Evolutionary conservation across 495 filamentous ascomycete species (phyloP), one percentile per base, ranked within the genome.

Genomic region (Penicillium alfredii): DNA sequence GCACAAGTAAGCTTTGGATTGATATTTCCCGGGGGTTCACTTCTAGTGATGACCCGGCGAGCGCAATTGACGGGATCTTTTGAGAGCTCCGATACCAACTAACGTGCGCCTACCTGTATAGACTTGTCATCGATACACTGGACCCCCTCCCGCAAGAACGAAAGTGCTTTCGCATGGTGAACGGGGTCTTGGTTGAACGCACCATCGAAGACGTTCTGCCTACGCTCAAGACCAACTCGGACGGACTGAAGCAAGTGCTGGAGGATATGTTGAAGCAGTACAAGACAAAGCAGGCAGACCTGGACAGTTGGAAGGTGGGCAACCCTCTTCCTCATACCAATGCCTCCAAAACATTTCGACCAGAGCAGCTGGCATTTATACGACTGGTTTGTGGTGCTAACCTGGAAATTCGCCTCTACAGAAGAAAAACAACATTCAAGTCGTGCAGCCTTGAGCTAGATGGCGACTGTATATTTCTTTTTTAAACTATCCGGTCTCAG

Each of bases 351-450:
- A 25, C n/a, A n/a, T n/a, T n/a, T n/a, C n/a, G n/a, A n/a, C n/a
- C n/a, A n/a, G n/a, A n/a, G n/a, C n/a, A n/a, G n/a, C n/a, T n/a
- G n/a, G n/a, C n/a, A n/a, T n/a, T n/a, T n/a, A n/a, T n/a, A n/a
- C n/a, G n/a, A n/a, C n/a, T n/a, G n/a, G n/a, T n/a, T n/a, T n/a
- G n/a, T n/a, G 23, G 15, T 40, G 43, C 60, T 61, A 26, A 51
- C 35, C 34, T 19, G 32, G 4, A n/a, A n/a, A n/a, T 48, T 34
- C 25, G 17, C 15, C 18, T 36, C 6, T 53, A 53, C 56, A 97
- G 92, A 95, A 95, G 60, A 96, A 96, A 80, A 94, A 98, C 68
- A 95, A 96, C 54, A 78, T 98, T 38, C 90, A 96, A 61, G 86
- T 98, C 42, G 89, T 98, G 35, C 80, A 82, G 55, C 86, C 92